A percentile compares a stretch with the other conserved stretches of the same genome.
Conservation (phyloP, 2,329 filamentous ascomycete species). For the Colletotrichum sp. region DNA sequence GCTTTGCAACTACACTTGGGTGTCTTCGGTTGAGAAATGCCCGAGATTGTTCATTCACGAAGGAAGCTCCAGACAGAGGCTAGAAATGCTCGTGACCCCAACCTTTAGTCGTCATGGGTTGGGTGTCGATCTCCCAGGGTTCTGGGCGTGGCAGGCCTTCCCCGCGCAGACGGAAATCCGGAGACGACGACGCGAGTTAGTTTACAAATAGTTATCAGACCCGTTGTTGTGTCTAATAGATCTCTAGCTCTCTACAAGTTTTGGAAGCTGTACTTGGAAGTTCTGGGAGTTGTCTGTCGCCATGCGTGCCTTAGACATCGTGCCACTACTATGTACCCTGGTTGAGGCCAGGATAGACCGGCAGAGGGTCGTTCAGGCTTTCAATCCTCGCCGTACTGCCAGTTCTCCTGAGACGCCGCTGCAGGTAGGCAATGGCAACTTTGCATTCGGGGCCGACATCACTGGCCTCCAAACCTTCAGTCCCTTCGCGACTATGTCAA, state of each 20-base stretch:
- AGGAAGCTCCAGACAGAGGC: neutral
- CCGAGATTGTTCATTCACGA: neutral
- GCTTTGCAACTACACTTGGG: neutral
- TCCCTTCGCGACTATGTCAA: slow-evolving; percentile 51
- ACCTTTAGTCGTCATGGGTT: neutral
- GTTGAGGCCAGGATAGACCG: slow-evolving; percentile 32
- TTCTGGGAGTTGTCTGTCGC: neutral
- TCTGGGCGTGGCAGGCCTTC: neutral
- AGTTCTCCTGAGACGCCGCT: slow-evolving; percentile 57
- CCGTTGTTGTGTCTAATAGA: neutral
- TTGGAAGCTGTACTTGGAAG: neutral
- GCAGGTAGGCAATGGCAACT: slow-evolving; percentile 55
- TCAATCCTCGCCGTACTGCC: slow-evolving; percentile 53
- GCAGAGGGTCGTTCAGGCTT: slow-evolving; percentile 39
- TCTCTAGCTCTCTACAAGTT: neutral
- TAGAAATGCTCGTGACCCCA: neutral
- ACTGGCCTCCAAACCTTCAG: slow-evolving; percentile 53
- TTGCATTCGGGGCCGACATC: slow-evolving; percentile 52
- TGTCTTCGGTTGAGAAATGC: neutral
- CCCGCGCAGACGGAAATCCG: neutral
- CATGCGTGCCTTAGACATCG: slow-evolving; percentile 5
- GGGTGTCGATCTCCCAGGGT: neutral
- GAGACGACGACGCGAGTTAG: neutral
- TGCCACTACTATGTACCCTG: slow-evolving; percentile 20
- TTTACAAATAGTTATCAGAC: neutral